Base-by-base conservation (phyloP, 129 eudicot genomes). In the Daucus carota region DNA sequence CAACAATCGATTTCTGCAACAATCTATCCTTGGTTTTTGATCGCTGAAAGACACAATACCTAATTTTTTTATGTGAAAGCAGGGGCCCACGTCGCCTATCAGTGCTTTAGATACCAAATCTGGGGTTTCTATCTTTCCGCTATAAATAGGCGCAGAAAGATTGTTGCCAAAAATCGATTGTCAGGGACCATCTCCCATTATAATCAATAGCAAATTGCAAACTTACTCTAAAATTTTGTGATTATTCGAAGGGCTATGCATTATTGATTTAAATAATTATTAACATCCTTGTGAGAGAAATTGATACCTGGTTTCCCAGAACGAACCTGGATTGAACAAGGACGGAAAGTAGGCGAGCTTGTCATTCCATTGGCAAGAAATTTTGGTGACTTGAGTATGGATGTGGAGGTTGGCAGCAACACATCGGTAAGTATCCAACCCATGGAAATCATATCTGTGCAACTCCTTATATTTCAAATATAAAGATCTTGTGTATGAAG, bases 261-360 rank as follows among this genome's bases (percentile, higher is more conserved):
- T n/a, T 70, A 10, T 17, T 68, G 18, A 38, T 16, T 73, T 12
- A 28, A 31, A 20, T 57, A 22, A 69, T 38, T 72, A 75, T 12
- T 24, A 75, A 28, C 73, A 76, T 73, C 65, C 73, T 43, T 26
- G 24, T 52, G 18, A 62, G 71, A 73, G 54, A 45, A 63, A 1
- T 8, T 63, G 24, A 40, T 65, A 6, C 22, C n/a, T 42, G 45
- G 69, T 26, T 43, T 81, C 13, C 70, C 80, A 94, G 98, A 94
- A 80, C 89, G 96, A 47, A 82, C 85, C 24, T 89, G 92, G 96
- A 90, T 91, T 45, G 96, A 94, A 82, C 90, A 94, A 89, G 98
- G 98, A 57, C 93, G 85, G 72, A 87, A 77, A 70, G 83, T 94
- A 67, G 98, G 98, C 12, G 98, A 91, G 70, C 90, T 86, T 81